Percentiles rank a stretch among this genome's conserved stretches.
phyloP scores from a whole-genome alignment of 1,284 basidiomycete genomes.

The Gymnopus androsaceus region DNA sequence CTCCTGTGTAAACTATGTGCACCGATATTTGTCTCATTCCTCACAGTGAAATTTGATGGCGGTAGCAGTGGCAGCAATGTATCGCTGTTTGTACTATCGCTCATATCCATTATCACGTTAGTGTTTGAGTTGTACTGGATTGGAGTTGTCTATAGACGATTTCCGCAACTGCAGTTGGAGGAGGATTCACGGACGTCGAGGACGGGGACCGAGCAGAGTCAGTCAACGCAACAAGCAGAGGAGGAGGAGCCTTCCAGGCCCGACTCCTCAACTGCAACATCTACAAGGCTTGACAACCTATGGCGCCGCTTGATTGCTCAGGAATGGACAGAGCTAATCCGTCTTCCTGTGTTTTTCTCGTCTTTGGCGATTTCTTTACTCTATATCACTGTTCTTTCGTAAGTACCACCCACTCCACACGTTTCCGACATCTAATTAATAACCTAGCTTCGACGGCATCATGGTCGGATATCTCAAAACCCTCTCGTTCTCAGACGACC shows the following conservation, averaged over 20 bases:
- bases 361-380: constrained; percentile 51
- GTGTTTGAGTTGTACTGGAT: constrained; percentile 36
- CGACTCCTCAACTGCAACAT: too few relatives aligned
- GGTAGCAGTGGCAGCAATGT: too few relatives aligned
- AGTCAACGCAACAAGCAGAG: background rate
- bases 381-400: constrained; percentile 42
- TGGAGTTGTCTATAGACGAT: constrained; percentile 37
- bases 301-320: constrained; percentile 9
- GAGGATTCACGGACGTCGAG: too few relatives aligned
- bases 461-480: constrained; percentile 52
- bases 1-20: constrained; percentile 55
- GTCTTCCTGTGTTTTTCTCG: constrained; percentile 46
- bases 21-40: constrained; percentile 56
- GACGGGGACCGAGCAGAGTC: constrained; percentile 2
- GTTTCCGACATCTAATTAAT: background rate
- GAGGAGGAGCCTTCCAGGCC: background rate
- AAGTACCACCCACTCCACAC: constrained; percentile 5
- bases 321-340: constrained; percentile 49
- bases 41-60: constrained; percentile 42
- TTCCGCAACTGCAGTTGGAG: constrained; percentile 32
- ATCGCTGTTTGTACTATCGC: constrained; percentile 34
- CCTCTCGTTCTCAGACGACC: constrained; percentile 46
- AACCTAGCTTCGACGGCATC: constrained; percentile 45
- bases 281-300: background rate
- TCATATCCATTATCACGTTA: constrained; percentile 32